Evolutionary conservation across 176 grass and related monocot species (phyloP), one percentile per base, ranked within the genome.

Genomic region (Musa schizocarpa): DNA sequence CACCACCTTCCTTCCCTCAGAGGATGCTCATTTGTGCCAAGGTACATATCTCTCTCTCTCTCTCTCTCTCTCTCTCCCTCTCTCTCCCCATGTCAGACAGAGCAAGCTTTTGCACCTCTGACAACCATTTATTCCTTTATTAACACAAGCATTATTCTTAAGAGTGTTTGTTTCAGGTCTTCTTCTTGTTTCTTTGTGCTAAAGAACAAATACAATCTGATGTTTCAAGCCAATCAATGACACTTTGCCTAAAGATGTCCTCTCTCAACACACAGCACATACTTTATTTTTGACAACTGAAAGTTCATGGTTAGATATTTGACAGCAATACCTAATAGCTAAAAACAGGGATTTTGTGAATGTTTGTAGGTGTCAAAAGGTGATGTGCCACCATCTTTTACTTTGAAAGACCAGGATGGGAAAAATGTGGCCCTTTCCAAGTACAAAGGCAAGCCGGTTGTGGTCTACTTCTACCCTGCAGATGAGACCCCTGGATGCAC

Each of bases 401-500:
- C 83, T 9, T 85, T 93, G 68, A 93, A 89, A 58, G 91, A 98
- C 77, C 94, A 93, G 80, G 85, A 98, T 68, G 84, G 94, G 16
- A 91, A 80, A 82, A 72, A 82, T 64, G 88, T 98, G 59, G 84
- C 94, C 27, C 84, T 98, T 48, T 84, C 90, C 72, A 92, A 90
- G 78, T 98, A 85, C 74, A 98, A 98, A 83, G 94, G 94, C 77
- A 98, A 87, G 78, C 94, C 94, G 6, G 74, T 85, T 0, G 90
- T 98, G 0, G 74, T 98, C 69, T 98, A 98, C 83, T 98, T 98
- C 83, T 98, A 98, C 82, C 94, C 94, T 4, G 94, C 88, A 19
- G 94, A 98, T 67, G 94, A 98, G 22, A 86, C 90, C 9, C 94
- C 94, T 10, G 94, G 94, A 2, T 98, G 94, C 84, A 98, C 94